Conservation (phyloP, 768 basidiomycete species). For the Clavaria fumosa region DNA sequence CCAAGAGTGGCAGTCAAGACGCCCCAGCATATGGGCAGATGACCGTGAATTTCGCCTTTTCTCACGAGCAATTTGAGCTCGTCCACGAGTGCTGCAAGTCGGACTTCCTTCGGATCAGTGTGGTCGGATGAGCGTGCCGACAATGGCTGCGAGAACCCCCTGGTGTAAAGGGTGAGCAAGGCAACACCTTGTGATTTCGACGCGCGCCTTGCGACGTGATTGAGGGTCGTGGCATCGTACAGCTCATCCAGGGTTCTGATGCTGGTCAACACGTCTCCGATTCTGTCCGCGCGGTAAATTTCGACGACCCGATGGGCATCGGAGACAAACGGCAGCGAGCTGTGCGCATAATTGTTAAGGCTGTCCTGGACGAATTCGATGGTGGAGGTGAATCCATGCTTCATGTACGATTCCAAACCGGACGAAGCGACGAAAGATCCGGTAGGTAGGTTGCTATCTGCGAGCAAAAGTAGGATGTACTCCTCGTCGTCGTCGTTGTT, state of each 20-base stretch:
- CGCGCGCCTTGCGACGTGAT: constrained; percentile 77
- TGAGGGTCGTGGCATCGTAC: constrained; percentile 78
- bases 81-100: constrained; percentile 35
- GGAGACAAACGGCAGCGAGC: constrained; percentile 64
- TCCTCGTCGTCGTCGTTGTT: constrained; percentile 33
- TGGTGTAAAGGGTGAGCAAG: constrained; percentile 74
- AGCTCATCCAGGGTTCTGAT: constrained; percentile 51
- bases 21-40: constrained; percentile 88
- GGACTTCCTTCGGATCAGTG: constrained; percentile 14
- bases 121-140: too few species aligned
- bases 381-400: constrained; percentile 62
- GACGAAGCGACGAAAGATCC: constrained; percentile 93
- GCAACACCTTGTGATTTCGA: constrained; percentile 89
- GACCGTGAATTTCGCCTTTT: constrained; percentile 52
- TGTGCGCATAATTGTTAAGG: constrained; percentile 61
- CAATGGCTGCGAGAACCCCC: constrained; percentile 52
- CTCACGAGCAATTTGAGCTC: constrained; percentile 54
- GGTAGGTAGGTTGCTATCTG: constrained; percentile 91
- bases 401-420: constrained; percentile 79
- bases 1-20: constrained; percentile 65
- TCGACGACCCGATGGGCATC: constrained; percentile 42
- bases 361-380: constrained; percentile 55
- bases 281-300: constrained; percentile 11
- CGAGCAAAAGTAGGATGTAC: constrained; percentile 63
- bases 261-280: constrained; percentile 20